Evolutionary conservation across 345 rosid species (phyloP).

Genomic region (Bretschneidera sinensis): DNA sequence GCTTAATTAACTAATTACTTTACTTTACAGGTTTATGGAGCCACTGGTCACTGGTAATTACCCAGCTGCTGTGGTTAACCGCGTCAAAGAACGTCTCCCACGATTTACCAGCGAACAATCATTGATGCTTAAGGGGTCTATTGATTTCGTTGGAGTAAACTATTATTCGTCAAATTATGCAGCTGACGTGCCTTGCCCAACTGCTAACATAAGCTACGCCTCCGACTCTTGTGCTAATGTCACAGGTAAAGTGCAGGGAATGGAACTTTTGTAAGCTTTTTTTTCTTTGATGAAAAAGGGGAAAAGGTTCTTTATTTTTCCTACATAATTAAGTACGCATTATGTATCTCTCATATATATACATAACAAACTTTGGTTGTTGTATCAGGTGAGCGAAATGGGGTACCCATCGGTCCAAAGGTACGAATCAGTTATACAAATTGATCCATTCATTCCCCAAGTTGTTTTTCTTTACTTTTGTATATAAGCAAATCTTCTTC

Average conservation of each 20-base stretch:
- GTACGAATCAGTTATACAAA: constrained; percentile 6
- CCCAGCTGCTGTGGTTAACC: constrained; percentile 31
- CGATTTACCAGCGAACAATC: constrained; percentile 45
- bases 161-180: constrained; percentile 47
- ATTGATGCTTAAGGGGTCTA: constrained; percentile 42
- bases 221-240: constrained; percentile 34
- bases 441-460: neutral
- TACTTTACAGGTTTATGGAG: constrained; percentile 30
- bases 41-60: constrained; percentile 50
- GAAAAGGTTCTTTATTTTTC: too few species aligned
- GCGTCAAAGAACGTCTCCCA: constrained; percentile 48
- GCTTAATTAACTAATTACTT: neutral
- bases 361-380: neutral
- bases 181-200: constrained; percentile 19
- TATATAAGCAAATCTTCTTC: too few species aligned
- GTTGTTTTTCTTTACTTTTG: neutral
- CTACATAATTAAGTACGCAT: too few species aligned
- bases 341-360: too few species aligned
- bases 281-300: too few species aligned
- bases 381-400: constrained; percentile 30
- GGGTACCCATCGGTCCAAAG: constrained; percentile 39
- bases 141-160: constrained; percentile 55
- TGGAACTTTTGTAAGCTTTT: neutral
- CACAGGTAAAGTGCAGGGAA: constrained; percentile 22
- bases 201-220: constrained; percentile 19